Evolutionary conservation across 768 basidiomycete species (phyloP).

Genomic region (Suillus lakei): DNA sequence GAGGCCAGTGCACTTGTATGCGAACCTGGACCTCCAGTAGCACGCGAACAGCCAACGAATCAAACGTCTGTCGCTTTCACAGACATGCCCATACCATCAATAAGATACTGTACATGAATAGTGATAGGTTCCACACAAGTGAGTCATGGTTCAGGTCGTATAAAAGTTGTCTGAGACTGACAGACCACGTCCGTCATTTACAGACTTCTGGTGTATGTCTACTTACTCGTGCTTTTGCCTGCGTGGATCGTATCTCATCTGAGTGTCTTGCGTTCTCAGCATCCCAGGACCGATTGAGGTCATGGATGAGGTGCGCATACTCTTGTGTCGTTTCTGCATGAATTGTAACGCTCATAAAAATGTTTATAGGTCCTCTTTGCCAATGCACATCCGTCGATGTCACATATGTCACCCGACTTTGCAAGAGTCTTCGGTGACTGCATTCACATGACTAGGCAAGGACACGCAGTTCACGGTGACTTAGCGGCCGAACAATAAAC

Average conservation of each 20-base stretch:
- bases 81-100: too few species aligned
- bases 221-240: background rate
- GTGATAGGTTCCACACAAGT: conserved; percentile 61
- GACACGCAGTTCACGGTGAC: conserved; percentile 24
- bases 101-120: too few species aligned
- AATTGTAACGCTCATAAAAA: background rate
- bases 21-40: too few species aligned
- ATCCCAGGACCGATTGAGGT: conserved; percentile 71
- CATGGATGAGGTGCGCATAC: conserved; percentile 54
- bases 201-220: conserved; percentile 54
- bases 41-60: too few species aligned
- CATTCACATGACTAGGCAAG: conserved; percentile 78
- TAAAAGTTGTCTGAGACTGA: conserved; percentile 24
- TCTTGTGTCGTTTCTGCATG: conserved; percentile 4
- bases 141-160: conserved; percentile 24
- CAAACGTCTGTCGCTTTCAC: too few species aligned
- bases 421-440: conserved; percentile 87
- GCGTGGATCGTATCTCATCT: conserved; percentile 14
- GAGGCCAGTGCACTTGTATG: too few species aligned
- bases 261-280: conserved; percentile 39
- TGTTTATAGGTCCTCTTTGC: conserved; percentile 76
- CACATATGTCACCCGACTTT: conserved; percentile 90
- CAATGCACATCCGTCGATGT: conserved; percentile 91
- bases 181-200: conserved; percentile 23
- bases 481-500: background rate